These are phyloP conservation scores for Grosmannia huntii DNA, from an alignment of 2,329 filamentous ascomycete genomes.

Conservation along the genomic window DNA sequence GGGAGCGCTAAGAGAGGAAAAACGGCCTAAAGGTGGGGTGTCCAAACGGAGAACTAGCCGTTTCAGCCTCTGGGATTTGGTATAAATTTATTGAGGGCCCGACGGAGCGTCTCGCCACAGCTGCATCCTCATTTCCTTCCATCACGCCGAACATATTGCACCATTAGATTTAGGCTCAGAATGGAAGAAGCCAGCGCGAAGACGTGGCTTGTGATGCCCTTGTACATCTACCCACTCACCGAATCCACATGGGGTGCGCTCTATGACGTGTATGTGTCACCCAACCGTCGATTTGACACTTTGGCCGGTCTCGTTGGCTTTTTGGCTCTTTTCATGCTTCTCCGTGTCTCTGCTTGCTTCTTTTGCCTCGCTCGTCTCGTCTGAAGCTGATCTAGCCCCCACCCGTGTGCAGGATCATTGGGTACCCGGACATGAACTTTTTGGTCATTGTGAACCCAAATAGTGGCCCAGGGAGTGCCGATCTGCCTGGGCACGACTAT, in stretches of 20 bases:
- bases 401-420: background rate
- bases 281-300: background rate
- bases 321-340: background rate
- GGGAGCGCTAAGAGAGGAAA: background rate
- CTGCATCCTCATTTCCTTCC: background rate
- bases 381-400: background rate
- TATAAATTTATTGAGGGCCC: background rate
- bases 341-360: background rate
- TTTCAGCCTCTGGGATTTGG: background rate
- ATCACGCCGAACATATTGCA: background rate
- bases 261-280: constrained; percentile 4
- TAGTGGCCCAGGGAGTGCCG: constrained; percentile 1
- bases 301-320: background rate
- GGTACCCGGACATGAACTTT: background rate
- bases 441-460: constrained; percentile 4
- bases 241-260: constrained; percentile 1
- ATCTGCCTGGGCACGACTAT: constrained; percentile 7
- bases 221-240: constrained; percentile 6
- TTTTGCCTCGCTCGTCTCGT: background rate
- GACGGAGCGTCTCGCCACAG: background rate
- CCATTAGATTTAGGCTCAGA: background rate
- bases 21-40: background rate
- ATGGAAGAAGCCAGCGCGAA: background rate
- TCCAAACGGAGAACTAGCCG: background rate
- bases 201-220: constrained; percentile 4